phyloP scores from a whole-genome alignment of 345 rosid species.

The Salix brachista region DNA sequence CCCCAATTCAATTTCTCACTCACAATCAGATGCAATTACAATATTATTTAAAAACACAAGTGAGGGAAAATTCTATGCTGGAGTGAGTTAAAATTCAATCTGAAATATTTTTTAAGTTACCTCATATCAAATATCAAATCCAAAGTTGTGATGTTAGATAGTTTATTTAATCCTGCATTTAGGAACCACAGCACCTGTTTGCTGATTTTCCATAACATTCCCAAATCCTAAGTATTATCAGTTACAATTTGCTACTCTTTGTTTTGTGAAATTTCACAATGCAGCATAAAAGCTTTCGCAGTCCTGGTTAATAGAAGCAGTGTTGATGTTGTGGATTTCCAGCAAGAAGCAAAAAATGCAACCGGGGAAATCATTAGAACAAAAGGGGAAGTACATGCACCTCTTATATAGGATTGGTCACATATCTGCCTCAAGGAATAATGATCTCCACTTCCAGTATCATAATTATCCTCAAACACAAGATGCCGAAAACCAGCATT shows the following conservation, averaged over 20 bases:
- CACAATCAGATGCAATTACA: neutral
- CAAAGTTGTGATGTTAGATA: neutral
- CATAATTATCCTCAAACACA: conserved; percentile 95
- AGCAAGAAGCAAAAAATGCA: neutral
- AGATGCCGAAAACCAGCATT: conserved; percentile 84
- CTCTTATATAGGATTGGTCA: conserved; percentile 84
- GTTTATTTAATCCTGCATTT: neutral
- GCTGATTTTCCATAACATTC: neutral
- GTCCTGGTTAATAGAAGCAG: neutral
- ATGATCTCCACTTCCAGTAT: conserved; percentile 98
- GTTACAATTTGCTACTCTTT: neutral
- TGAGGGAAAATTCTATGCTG: neutral
- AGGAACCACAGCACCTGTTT: neutral
- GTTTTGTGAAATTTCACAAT: neutral
- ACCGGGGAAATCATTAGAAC: neutral
- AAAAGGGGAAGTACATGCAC: conserved; percentile 23
- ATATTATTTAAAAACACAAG: neutral
- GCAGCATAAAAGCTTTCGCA: neutral
- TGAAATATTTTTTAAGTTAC: neutral
- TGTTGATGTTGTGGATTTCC: neutral
- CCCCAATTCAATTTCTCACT: neutral
- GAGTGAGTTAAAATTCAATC: neutral
- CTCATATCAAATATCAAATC: neutral
- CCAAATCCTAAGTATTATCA: neutral
- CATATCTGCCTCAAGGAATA: conserved; percentile 97